A percentile compares a stretch with the other conserved stretches of the same genome.
Evolutionary conservation across 345 rosid genomes (phyloP).

Genomic region (Erysimum cheiranthoides): DNA sequence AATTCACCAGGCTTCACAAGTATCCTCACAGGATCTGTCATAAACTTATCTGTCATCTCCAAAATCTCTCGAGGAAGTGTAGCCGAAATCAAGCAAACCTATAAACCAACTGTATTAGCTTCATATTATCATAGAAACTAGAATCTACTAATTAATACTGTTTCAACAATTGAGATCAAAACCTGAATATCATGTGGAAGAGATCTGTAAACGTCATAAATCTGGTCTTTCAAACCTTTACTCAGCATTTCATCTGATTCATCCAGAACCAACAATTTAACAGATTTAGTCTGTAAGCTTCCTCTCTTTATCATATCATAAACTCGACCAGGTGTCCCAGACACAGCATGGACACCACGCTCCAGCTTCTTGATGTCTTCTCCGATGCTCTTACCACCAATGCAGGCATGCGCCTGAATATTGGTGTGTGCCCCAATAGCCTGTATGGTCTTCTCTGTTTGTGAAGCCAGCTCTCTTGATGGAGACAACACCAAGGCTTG

Average conservation of each 20-base stretch:
- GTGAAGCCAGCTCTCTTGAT: conserved; percentile 91
- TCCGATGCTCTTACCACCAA: conserved; percentile 96
- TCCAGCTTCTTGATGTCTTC: conserved; percentile 86
- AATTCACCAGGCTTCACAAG: conserved; percentile 94
- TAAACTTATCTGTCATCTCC: conserved; percentile 92
- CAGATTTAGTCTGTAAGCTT: conserved; percentile 80
- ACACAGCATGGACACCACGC: conserved; percentile 65
- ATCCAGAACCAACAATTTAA: conserved; percentile 58
- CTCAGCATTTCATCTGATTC: conserved; percentile 98
- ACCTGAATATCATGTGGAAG: conserved; percentile 98
- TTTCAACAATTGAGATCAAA: background rate
- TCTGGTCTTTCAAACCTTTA: conserved; percentile 98
- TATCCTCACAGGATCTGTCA: conserved; percentile 96
- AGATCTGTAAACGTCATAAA: conserved; percentile 87
- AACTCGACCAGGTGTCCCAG: conserved; percentile 97
- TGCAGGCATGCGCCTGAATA: conserved; percentile 85
- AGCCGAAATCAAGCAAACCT: conserved; percentile 95
- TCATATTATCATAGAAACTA: background rate
- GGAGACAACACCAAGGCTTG: conserved; percentile 94
- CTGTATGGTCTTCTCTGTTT: conserved; percentile 84
- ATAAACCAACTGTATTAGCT: conserved; percentile 8
- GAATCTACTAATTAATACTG: background rate
- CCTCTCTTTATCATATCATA: conserved; percentile 98
- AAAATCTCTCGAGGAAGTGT: conserved; percentile 95
- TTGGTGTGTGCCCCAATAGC: conserved; percentile 76